A percentile compares a stretch with the other conserved stretches of the same genome.
Conservation (phyloP, 2,329 filamentous ascomycete species). For the Lachnellula subtilissima region DNA sequence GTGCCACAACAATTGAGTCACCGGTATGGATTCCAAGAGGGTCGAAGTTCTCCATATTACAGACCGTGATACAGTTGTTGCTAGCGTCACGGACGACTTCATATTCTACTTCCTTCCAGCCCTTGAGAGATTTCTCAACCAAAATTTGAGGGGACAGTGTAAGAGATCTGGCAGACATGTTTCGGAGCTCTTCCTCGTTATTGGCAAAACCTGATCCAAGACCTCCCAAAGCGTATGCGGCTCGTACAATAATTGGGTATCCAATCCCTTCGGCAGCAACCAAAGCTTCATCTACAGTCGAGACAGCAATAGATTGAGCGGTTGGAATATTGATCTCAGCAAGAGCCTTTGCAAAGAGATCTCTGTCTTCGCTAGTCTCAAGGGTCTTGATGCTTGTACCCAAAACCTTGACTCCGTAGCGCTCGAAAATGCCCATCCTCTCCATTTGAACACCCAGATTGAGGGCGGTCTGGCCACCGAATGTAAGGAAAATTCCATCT, state of each 20-base stretch:
- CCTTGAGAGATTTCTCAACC: conserved; percentile 97
- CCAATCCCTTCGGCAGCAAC: conserved; percentile 81
- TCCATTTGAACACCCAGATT: conserved; percentile 98
- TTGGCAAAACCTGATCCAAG: conserved; percentile 94
- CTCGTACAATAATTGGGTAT: conserved; percentile 97
- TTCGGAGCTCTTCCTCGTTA: conserved; percentile 87
- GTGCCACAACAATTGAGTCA: conserved; percentile 97
- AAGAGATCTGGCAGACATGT: conserved; percentile 87
- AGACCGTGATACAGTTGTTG: conserved; percentile 99
- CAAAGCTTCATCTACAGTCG: conserved; percentile 86
- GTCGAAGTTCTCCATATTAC: conserved; percentile 99
- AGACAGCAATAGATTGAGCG: conserved; percentile 89
- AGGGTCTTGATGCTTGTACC: conserved; percentile 93
- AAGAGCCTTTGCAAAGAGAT: conserved; percentile 90
- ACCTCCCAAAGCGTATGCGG: conserved; percentile 92
- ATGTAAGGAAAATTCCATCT: conserved; percentile 95
- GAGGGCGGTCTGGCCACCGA: conserved; percentile 94
- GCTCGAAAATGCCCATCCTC: conserved; percentile 89
- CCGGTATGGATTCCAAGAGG: conserved; percentile 96
- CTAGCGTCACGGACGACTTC: conserved; percentile 95
- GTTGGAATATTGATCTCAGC: conserved; percentile 98
- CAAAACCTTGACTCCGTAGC: conserved; percentile 91
- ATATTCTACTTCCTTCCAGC: conserved; percentile 99
- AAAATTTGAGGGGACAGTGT: conserved; percentile 93
- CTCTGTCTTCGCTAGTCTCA: conserved; percentile 91